Conservation (phyloP, 805 yeast genomes). For the Candida nitratophila region DNA sequence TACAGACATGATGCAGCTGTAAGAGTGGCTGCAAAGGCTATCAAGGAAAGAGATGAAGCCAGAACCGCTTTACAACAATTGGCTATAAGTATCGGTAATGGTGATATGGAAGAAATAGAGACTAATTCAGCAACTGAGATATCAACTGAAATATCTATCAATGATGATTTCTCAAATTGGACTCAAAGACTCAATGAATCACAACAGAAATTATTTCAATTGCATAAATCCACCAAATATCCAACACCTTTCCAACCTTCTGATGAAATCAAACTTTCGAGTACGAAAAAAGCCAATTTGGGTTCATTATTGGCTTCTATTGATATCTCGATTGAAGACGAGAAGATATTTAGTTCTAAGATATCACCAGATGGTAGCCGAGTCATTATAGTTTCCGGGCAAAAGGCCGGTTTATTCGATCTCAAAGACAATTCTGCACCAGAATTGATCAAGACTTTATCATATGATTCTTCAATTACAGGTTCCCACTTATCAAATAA, state of each 20-base stretch:
- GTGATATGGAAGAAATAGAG: conserved; percentile 5
- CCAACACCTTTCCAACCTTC: neutral
- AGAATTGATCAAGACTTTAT: neutral
- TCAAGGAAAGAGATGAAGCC: conserved; percentile 73
- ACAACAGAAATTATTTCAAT: conserved; percentile 10
- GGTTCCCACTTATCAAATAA: neutral
- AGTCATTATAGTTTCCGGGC: no score
- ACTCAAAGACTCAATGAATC: conserved; percentile 8
- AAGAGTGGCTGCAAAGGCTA: conserved; percentile 69
- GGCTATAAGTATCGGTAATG: conserved; percentile 32
- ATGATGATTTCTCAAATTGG: conserved; percentile 5
- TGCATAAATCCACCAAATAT: conserved; percentile 9
- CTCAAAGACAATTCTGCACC: no score
- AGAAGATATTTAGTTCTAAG: no score
- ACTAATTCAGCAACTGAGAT: neutral
- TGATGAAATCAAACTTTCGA: conserved; percentile 3
- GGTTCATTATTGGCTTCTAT: neutral
- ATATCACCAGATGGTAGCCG: no score
- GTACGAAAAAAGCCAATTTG: neutral
- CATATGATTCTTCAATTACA: neutral
- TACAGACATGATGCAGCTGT: conserved; percentile 90
- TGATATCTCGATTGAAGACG: no score
- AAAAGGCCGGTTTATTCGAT: no score
- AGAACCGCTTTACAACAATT: conserved; percentile 55
- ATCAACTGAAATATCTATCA: no score